phyloP scores from a whole-genome alignment of 331 rosid species.

The Ulmus americana region DNA sequence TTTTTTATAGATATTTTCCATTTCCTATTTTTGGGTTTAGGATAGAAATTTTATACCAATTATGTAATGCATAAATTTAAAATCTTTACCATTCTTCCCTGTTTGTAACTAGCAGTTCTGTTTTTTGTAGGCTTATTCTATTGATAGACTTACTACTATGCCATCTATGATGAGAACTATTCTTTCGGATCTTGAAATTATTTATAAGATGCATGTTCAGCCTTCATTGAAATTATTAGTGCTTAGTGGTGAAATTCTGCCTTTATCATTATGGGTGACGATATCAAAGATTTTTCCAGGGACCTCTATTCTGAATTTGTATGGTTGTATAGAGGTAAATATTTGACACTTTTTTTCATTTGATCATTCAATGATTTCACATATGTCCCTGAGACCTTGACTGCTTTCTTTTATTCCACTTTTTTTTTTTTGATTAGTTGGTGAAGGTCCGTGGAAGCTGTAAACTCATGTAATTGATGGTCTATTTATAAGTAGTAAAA shows the following conservation, averaged over 20 bases:
- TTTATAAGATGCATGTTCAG: conserved; percentile 15
- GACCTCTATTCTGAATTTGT: conserved; percentile 70
- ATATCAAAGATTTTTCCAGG: conserved; percentile 57
- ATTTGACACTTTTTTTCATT: conserved; percentile 10
- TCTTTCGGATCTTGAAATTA: conserved; percentile 56
- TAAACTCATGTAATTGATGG: neutral
- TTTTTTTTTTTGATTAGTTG: neutral
- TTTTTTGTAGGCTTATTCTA: conserved; percentile 60
- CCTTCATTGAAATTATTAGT: conserved; percentile 62
- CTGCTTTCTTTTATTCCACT: neutral
- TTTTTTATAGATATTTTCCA: neutral
- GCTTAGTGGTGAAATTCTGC: conserved; percentile 75
- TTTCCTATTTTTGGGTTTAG: neutral
- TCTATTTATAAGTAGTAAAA: neutral
- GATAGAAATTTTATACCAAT: neutral
- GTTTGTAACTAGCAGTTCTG: neutral
- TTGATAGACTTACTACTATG: conserved; percentile 61
- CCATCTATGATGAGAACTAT: conserved; percentile 76
- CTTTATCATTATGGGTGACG: conserved; percentile 53
- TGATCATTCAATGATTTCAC: neutral
- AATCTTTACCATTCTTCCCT: conserved; percentile 10
- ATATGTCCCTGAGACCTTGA: neutral
- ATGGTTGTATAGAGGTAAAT: conserved; percentile 84
- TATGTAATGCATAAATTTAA: neutral
- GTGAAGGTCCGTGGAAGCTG: neutral